phyloP scores from a whole-genome alignment of 129 eudicot genomes.

The Tanacetum coccineum region DNA sequence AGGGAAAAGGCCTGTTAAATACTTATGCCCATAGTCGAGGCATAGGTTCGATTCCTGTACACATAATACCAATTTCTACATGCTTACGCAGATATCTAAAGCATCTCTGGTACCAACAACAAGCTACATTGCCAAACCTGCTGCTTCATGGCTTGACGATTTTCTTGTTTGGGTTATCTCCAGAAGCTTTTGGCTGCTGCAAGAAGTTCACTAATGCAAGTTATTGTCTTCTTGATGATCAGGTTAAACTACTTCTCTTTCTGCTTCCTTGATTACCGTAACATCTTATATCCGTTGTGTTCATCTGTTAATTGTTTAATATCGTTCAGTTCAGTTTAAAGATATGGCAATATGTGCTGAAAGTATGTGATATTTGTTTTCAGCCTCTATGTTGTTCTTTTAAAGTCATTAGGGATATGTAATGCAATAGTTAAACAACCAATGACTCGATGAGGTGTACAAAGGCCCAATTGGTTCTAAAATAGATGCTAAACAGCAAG shows the following conservation, averaged over 20 bases:
- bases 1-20: too few relatives aligned
- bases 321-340: neutral
- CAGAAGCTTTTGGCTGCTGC: slow-evolving; percentile 99
- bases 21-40: neutral
- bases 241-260: slow-evolving; percentile 29
- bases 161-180: slow-evolving; percentile 98
- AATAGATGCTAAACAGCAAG: too few relatives aligned
- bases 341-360: slow-evolving; percentile 1
- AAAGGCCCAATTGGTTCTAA: too few relatives aligned
- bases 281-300: neutral
- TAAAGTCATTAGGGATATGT: too few relatives aligned
- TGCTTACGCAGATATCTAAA: slow-evolving; percentile 62
- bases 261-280: neutral
- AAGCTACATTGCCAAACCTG: slow-evolving; percentile 96
- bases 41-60: too few relatives aligned
- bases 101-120: slow-evolving; percentile 80
- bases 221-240: slow-evolving; percentile 96
- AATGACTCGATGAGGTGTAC: too few relatives aligned
- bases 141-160: slow-evolving; percentile 99
- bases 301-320: neutral
- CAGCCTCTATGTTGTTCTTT: slow-evolving; percentile 98
- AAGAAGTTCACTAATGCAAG: slow-evolving; percentile 84
- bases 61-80: neutral
- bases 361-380: slow-evolving; percentile 20
- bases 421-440: too few relatives aligned